Percentiles rank a stretch among this genome's conserved stretches.
These are phyloP conservation scores for Ogataea siamensis DNA, from an alignment of 805 yeast genomes.

Conservation along the genomic window DNA sequence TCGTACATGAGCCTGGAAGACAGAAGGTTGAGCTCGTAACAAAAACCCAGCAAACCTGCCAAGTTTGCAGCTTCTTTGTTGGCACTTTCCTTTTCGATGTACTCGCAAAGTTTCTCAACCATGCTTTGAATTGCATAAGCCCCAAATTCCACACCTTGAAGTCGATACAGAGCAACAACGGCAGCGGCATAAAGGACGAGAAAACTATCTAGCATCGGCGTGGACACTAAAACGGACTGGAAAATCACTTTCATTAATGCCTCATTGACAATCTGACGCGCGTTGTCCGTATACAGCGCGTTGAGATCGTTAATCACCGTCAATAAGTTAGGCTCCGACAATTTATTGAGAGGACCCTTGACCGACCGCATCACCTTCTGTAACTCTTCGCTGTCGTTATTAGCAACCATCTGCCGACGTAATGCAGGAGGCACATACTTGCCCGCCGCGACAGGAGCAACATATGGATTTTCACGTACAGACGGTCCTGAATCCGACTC, in stretches of 20 bases:
- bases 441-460: conserved; percentile 51
- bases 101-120: conserved; percentile 64
- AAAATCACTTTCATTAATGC: conserved; percentile 60
- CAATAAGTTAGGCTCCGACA: conserved; percentile 83
- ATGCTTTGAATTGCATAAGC: conserved; percentile 78
- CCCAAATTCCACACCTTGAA: conserved; percentile 87
- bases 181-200: conserved; percentile 77
- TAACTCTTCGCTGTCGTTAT: conserved; percentile 42
- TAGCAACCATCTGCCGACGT: conserved; percentile 49
- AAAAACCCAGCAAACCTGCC: conserved; percentile 69
- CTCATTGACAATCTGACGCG: conserved; percentile 80
- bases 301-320: conserved; percentile 69
- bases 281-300: conserved; percentile 57
- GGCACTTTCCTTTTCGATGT: conserved; percentile 30
- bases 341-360: conserved; percentile 80
- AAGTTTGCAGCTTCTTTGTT: conserved; percentile 49
- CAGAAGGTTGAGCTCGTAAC: conserved; percentile 74
- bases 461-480: conserved; percentile 70
- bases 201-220: conserved; percentile 72
- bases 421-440: conserved; percentile 87
- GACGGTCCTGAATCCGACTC: conserved; percentile 30
- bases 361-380: conserved; percentile 55
- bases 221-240: conserved; percentile 61
- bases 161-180: conserved; percentile 67
- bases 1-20: conserved; percentile 78